phyloP scores from a whole-genome alignment of 805 yeast species.

The Wickerhamomyces mucosus region DNA sequence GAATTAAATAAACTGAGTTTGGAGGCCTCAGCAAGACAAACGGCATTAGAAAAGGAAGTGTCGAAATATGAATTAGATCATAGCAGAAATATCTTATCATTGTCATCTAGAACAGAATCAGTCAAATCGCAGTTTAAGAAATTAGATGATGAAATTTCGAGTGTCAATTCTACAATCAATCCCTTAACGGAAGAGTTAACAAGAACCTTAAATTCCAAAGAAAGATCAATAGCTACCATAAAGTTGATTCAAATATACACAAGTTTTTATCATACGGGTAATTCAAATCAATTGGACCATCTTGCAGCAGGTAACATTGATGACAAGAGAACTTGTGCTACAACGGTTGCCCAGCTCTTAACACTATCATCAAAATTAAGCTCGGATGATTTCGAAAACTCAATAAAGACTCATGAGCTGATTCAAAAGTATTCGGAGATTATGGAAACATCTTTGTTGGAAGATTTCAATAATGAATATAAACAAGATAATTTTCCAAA shows the following conservation, averaged over 20 bases:
- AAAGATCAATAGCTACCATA: conserved; percentile 62
- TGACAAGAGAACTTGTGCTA: conserved; percentile 61
- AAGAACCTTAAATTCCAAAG: conserved; percentile 60
- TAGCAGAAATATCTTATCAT: conserved; percentile 50
- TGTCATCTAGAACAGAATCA: conserved; percentile 37
- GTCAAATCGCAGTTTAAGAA: conserved; percentile 38
- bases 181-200: conserved; percentile 65
- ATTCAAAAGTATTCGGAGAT: conserved; percentile 67
- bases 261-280: conserved; percentile 45
- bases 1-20: conserved; percentile 56
- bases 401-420: conserved; percentile 22
- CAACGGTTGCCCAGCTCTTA: conserved; percentile 54
- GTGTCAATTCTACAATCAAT: conserved; percentile 48
- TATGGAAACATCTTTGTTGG: conserved; percentile 65
- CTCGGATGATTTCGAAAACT: conserved; percentile 39
- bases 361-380: conserved; percentile 56
- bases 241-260: conserved; percentile 70
- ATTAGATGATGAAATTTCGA: conserved; percentile 44
- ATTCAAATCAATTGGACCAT: conserved; percentile 46
- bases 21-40: conserved; percentile 43
- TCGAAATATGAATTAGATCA: conserved; percentile 56
- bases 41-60: conserved; percentile 46
- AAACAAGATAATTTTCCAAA: conserved; percentile 55
- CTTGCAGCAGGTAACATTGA: conserved; percentile 43
- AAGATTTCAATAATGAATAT: conserved; percentile 66